These are phyloP conservation scores for Phytopythium chamaehyphon DNA, from an alignment of 352 stramenopile genomes.

Conservation along the genomic window DNA sequence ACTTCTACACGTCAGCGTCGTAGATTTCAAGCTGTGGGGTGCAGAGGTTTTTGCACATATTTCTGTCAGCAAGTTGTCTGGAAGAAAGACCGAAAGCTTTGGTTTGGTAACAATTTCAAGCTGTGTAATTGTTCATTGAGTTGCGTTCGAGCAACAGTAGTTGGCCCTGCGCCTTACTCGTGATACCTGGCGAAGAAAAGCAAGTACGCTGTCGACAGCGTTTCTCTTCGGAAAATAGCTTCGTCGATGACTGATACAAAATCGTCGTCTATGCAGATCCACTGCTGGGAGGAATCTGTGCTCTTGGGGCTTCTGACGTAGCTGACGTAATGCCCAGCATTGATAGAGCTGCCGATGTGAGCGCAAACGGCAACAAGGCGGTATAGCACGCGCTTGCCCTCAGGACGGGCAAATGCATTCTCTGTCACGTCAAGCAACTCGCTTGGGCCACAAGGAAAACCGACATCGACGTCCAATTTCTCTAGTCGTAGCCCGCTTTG, in stretches of 20 bases:
- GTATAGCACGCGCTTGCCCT: constrained; percentile 37
- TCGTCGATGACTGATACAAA: constrained; percentile 46
- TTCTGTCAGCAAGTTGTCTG: constrained; percentile 1
- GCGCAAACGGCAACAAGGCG: constrained; percentile 65
- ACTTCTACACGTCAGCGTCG: constrained; percentile 87
- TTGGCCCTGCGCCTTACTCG: not conserved
- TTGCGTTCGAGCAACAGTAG: not conserved
- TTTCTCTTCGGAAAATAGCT: constrained; percentile 38
- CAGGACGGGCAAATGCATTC: constrained; percentile 62
- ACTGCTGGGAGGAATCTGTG: constrained; percentile 19
- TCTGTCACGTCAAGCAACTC: constrained; percentile 53
- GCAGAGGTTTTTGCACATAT: not conserved
- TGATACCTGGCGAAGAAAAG: constrained; percentile 57
- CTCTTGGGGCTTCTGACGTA: constrained; percentile 26
- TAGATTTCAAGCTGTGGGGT: constrained; percentile 39
- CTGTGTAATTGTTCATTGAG: not conserved
- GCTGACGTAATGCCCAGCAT: constrained; percentile 74
- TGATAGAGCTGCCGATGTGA: constrained; percentile 55
- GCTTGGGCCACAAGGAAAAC: constrained; percentile 43
- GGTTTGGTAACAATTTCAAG: not conserved
- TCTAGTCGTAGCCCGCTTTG: constrained; percentile 22
- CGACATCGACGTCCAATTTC: constrained; percentile 53
- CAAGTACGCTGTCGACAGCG: constrained; percentile 58
- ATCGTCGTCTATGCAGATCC: constrained; percentile 75
- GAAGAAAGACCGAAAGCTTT: too few species aligned